Evolutionary conservation across 176 grass and related monocot genomes (phyloP), one percentile per base, ranked within the genome.

Genomic region (Avena sativa): DNA sequence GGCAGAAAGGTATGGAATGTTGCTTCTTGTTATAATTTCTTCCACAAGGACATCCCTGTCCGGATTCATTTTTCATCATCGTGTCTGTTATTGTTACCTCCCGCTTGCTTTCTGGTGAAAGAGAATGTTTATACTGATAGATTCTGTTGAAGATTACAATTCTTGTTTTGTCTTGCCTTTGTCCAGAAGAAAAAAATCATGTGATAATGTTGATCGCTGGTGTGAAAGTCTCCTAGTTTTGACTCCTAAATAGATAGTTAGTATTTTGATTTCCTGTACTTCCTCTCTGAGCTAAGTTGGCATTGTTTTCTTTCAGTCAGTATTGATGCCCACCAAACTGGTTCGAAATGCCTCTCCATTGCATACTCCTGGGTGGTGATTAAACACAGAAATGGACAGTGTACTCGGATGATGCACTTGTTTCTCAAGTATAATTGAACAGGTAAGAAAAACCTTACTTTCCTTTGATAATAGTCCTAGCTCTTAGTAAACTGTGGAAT

Each of bases 11-110:
- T 82, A 69, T 21, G 12, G 1, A 40, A 14, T 78, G 69, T 43
- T 9, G 26, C 14, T 86, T 81, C 53, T 55, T 32, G 12, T 28
- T 64, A 84, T 32, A 21, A 12, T 74, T 75, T 68, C 0, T 12
- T 49, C 32, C 8, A n/a, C 9, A 34, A 38, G 12, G 47, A 65
- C 23, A 59, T 60, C 1, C 10, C 2, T 71, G 69, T 15, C 2
- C 19, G 48, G 49, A 81, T 75, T 46, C 25, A 81, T 90, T 26
- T 46, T 67, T 25, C 43, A 78, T n/a, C 26, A 38, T 12, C 68
- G 46, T 73, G 57, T 30, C 25, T 76, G 49, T 53, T 76, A 76
- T 32, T 53, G 47, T 55, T 64, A 65, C 20, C 15, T 34, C n/a
- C 3, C 34, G 16, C 25, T 63, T 74, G 2, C 17, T 57, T 40